Percentiles rank a stretch among this genome's conserved stretches.
phyloP scores from a whole-genome alignment of 768 basidiomycete species.

The Dioszegia hungarica region DNA sequence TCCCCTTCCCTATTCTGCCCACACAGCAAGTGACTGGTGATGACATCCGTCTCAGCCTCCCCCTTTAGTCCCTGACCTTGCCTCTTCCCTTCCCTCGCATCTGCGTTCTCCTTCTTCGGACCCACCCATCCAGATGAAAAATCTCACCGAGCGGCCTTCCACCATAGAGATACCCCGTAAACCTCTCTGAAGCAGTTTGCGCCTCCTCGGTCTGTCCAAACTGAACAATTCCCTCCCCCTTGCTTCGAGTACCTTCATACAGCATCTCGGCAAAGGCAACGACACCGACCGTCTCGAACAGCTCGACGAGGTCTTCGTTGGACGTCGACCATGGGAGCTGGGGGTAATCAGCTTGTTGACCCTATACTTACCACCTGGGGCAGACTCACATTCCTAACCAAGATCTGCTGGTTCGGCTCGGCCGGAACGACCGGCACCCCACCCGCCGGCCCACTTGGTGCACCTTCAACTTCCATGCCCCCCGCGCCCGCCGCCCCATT shows the following conservation, averaged over 20 bases:
- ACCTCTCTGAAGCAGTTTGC: constrained; percentile 95
- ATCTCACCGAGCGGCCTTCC: constrained; percentile 73
- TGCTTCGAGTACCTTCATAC: constrained; percentile 84
- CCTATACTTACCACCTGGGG: background rate
- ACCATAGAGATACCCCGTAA: constrained; percentile 92
- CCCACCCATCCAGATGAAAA: too few species aligned
- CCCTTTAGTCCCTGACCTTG: too few species aligned
- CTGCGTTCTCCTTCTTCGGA: too few species aligned
- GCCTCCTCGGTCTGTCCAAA: constrained; percentile 82
- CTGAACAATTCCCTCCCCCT: constrained; percentile 93
- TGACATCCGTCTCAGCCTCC: too few species aligned
- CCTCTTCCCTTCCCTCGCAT: too few species aligned
- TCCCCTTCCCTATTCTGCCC: too few species aligned
- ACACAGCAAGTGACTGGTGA: too few species aligned
- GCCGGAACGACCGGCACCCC: constrained; percentile 48
- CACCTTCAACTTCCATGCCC: constrained; percentile 24
- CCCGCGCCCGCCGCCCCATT: constrained; percentile 37
- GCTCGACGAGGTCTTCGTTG: constrained; percentile 94
- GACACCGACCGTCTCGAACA: constrained; percentile 95
- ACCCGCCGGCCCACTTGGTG: constrained; percentile 43
- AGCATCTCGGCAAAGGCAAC: constrained; percentile 93
- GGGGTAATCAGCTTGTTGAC: background rate
- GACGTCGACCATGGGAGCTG: constrained; percentile 98
- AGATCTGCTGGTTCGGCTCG: constrained; percentile 92
- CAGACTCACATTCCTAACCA: constrained; percentile 91